Conservation (phyloP, 345 rosid species). For the Salix suchowensis region DNA sequence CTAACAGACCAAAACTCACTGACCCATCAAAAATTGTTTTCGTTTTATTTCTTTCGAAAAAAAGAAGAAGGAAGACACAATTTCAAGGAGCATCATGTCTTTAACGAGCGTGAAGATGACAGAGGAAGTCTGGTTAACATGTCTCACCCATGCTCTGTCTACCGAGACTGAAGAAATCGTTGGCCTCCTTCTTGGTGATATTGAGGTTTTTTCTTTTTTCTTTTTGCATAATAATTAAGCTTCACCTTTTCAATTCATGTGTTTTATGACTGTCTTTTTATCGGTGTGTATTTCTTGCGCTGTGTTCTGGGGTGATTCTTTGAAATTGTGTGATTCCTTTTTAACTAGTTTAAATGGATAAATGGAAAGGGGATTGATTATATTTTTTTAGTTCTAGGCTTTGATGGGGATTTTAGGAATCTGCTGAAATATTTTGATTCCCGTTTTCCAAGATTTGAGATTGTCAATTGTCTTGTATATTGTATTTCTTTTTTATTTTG, state of each 20-base stretch:
- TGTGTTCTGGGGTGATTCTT: neutral
- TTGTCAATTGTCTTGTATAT: too few relatives aligned
- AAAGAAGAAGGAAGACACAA: neutral
- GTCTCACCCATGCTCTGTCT: conserved; percentile 94
- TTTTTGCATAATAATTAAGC: neutral
- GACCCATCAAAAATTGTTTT: neutral
- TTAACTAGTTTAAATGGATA: neutral
- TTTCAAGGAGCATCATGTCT: conserved; percentile 44
- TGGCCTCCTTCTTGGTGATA: conserved; percentile 99
- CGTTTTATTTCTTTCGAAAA: too few relatives aligned
- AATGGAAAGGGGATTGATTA: neutral
- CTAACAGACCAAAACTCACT: too few relatives aligned
- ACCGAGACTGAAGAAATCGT: conserved; percentile 99
- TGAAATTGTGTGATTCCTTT: neutral
- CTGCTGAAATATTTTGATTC: too few relatives aligned
- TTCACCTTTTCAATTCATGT: neutral
- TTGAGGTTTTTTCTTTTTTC: conserved; percentile 47
- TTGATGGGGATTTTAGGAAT: too few relatives aligned
- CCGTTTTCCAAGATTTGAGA: too few relatives aligned
- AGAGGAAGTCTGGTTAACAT: conserved; percentile 93
- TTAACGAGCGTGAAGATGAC: conserved; percentile 76
- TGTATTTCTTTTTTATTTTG: too few relatives aligned
- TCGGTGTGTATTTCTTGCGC: neutral
- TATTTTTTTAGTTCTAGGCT: too few relatives aligned
- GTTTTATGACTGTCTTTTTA: neutral